Base-by-base conservation (phyloP, 139 green algal species). In the Asterochloris sp. region DNA sequence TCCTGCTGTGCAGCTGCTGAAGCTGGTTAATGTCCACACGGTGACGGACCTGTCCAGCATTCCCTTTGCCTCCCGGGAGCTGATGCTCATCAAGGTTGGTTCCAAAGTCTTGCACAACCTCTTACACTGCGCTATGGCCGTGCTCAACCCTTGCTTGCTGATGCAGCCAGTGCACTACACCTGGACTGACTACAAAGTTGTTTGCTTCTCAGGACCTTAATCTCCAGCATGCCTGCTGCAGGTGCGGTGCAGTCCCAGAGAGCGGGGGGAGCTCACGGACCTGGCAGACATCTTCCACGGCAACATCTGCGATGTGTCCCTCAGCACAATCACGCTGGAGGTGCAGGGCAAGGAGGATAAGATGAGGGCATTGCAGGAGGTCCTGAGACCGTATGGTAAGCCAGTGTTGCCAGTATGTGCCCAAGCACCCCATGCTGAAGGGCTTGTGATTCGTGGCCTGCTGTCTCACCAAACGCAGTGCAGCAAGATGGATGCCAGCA, bases 31-130 rank as follows among this genome's bases (percentile, higher is more conserved):
- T 61, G 12, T 68, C 54, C 82, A 89, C 60, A 80, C 60, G 68
- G 85, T 97, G 19, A 89, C 76, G 15, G 90, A 98, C 80, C 89
- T 98, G 60, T 95, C 91, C 0, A 76, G 89, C 76, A 75, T 85
- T 68, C 96, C 96, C 0, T 96, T 93, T 76, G 87, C 96, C 29
- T 85, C 92, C 54, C 88, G 96, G 0, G 96, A 99, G 89, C 92
- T 99, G 26, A 97, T 98, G 94, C 90, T 99, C 21, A 84, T 99
- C 89, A 98, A 99, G 90, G 94, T 54, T 2, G 38, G 98, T 80
- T 13, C 83, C 17, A 17, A 27, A 66, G 23, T 26, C 38, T 54
- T 54, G 38, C 38, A 54, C 38, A 54, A 54, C 16, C 64, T n/a
- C n/a, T n/a, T n/a, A n/a, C n/a, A n/a, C n/a, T n/a, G n/a, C n/a